phyloP scores from a whole-genome alignment of 2,329 filamentous ascomycete species.

The Aspergillus quadrilineatus region DNA sequence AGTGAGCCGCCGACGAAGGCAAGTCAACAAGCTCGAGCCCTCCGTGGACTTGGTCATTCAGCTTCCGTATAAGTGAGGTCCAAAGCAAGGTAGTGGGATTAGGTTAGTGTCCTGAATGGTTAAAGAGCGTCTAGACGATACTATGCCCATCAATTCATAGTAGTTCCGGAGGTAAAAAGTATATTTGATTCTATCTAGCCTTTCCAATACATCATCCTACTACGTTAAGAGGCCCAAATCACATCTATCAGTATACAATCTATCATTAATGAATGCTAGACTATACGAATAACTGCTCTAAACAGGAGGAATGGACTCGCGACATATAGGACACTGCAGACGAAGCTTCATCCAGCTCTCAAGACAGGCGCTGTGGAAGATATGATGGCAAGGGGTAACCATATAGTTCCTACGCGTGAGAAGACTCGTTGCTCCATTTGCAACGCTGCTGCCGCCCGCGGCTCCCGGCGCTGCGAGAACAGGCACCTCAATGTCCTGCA shows the following conservation, averaged over 20 bases:
- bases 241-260: not conserved
- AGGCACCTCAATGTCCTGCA: conserved; percentile 85
- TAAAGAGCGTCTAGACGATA: no score
- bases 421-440: conserved; percentile 58
- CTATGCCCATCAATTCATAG: no score
- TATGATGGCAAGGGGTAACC: conserved; percentile 95
- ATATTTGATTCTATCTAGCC: no score
- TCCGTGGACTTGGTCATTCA: no score
- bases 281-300: conserved; percentile 42
- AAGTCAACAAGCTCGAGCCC: no score
- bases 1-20: no score
- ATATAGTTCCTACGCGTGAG: conserved; percentile 84
- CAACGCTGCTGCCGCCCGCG: conserved; percentile 46
- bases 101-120: no score
- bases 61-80: no score
- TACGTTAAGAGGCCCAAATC: not conserved
- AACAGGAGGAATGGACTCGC: conserved; percentile 82
- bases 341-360: conserved; percentile 96
- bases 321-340: conserved; percentile 91
- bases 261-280: conserved; percentile 4
- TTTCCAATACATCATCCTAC: not conserved
- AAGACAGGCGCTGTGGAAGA: conserved; percentile 88
- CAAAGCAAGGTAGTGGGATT: no score
- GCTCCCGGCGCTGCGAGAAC: conserved; percentile 60
- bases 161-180: no score